Evolutionary conservation across 352 stramenopile genomes (phyloP).

Genomic region (Phytopythium sindhum): DNA sequence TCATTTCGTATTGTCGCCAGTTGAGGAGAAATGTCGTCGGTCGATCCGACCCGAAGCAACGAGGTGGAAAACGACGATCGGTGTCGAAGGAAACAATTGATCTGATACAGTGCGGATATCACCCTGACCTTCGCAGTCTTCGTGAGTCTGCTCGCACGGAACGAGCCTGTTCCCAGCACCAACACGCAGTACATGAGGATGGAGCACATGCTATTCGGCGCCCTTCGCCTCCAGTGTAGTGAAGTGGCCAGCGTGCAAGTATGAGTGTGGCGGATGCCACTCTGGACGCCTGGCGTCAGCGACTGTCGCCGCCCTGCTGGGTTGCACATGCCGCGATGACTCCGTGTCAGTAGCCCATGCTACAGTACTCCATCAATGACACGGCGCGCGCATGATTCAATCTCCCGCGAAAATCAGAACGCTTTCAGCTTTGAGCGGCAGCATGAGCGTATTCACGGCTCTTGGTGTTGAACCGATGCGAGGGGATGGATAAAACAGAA

Average conservation of each 20-base stretch:
- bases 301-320: not conserved
- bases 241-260: not conserved
- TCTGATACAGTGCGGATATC: not conserved
- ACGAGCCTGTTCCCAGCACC: not conserved
- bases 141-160: not conserved
- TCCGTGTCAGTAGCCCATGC: not conserved
- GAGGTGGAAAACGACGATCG: not conserved
- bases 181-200: not conserved
- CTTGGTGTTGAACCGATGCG: no score
- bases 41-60: not conserved
- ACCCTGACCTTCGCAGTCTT: not conserved
- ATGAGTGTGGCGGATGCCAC: not conserved
- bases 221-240: not conserved
- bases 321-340: not conserved
- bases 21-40: not conserved
- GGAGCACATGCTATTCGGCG: not conserved
- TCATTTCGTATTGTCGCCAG: not conserved
- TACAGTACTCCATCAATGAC: no score
- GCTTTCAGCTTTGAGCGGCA: not conserved
- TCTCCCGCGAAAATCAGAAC: not conserved
- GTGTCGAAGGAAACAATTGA: not conserved
- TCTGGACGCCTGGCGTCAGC: slow-evolving; percentile 3
- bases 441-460: no score
- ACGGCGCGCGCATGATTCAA: no score
- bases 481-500: not conserved